Percentiles rank a stretch among this genome's conserved stretches.
Evolutionary conservation across 1,284 basidiomycete genomes (phyloP).

Genomic region (Marasmius fiardii): DNA sequence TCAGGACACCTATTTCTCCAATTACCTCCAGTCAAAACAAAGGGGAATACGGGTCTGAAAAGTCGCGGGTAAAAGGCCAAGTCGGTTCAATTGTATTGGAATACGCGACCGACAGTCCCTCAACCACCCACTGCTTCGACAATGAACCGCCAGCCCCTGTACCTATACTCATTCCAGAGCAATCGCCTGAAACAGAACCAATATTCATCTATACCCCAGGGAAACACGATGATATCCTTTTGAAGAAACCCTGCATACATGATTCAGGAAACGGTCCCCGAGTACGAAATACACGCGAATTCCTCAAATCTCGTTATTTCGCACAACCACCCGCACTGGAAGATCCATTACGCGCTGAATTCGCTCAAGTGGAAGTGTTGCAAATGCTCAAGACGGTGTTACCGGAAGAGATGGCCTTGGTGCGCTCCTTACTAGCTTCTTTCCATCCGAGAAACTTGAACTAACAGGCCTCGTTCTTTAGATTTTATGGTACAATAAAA

Average conservation of each 20-base stretch:
- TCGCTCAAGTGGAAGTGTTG: slow-evolving; percentile 66
- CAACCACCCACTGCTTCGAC: too few species aligned
- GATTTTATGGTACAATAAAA: slow-evolving; percentile 86
- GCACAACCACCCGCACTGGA: slow-evolving; percentile 58
- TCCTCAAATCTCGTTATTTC: slow-evolving; percentile 58
- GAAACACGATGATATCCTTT: slow-evolving; percentile 14
- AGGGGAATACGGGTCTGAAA: neutral
- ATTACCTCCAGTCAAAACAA: neutral
- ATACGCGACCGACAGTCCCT: too few species aligned
- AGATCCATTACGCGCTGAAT: slow-evolving; percentile 66
- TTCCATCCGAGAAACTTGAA: neutral
- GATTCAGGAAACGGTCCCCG: slow-evolving; percentile 76
- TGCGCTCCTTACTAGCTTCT: slow-evolving; percentile 29
- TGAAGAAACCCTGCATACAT: slow-evolving; percentile 54
- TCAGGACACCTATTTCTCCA: neutral
- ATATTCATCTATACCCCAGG: neutral
- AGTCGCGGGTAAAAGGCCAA: neutral
- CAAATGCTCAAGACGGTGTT: slow-evolving; percentile 67
- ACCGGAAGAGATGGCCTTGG: slow-evolving; percentile 68
- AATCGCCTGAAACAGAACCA: too few species aligned
- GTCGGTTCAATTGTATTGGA: too few species aligned
- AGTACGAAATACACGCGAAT: slow-evolving; percentile 56
- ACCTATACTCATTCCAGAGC: too few species aligned
- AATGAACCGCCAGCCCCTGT: too few species aligned
- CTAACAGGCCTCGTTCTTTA: slow-evolving; percentile 28